A percentile compares a stretch with the other conserved stretches of the same genome.
Conservation (phyloP, 495 filamentous ascomycete species). For the Penicilliopsis zonata region DNA sequence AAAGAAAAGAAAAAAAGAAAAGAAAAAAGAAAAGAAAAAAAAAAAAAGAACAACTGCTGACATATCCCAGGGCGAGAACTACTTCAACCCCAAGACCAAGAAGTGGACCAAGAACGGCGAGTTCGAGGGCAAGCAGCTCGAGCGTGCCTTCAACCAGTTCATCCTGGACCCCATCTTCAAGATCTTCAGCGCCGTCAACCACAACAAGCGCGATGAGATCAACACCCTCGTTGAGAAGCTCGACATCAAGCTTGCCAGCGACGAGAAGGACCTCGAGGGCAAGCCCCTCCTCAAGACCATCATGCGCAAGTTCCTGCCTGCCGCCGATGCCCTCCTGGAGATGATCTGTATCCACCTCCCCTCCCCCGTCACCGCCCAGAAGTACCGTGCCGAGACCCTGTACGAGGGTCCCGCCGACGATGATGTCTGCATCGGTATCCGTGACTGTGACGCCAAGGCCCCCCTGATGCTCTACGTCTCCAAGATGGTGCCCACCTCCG, state of each 20-base stretch:
- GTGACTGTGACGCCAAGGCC: slow-evolving; percentile 93
- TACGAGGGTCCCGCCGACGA: slow-evolving; percentile 97
- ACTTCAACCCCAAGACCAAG: slow-evolving; percentile 99
- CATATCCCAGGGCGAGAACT: slow-evolving; percentile 73
- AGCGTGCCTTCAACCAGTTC: slow-evolving; percentile 99
- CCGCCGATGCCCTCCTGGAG: slow-evolving; percentile 95
- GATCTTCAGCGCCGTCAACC: slow-evolving; percentile 91
- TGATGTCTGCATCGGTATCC: slow-evolving; percentile 84
- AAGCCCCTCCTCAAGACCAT: slow-evolving; percentile 94
- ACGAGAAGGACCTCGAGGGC: slow-evolving; percentile 91
- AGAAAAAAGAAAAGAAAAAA: no score
- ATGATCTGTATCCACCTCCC: slow-evolving; percentile 99
- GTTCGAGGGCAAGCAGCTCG: slow-evolving; percentile 74
- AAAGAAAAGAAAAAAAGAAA: no score
- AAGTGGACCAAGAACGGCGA: slow-evolving; percentile 89
- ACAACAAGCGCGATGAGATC: slow-evolving; percentile 96
- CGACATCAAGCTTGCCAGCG: slow-evolving; percentile 70
- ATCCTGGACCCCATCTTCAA: slow-evolving; percentile 99
- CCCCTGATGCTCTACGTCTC: slow-evolving; percentile 99
- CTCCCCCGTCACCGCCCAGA: slow-evolving; percentile 91
- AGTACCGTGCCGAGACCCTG: slow-evolving; percentile 94
- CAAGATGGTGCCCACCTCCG: slow-evolving; percentile 99
- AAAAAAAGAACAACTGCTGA: no score
- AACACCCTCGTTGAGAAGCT: slow-evolving; percentile 76
- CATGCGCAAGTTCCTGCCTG: slow-evolving; percentile 97